Evolutionary conservation across 257 asterid species (phyloP), one percentile per base, ranked within the genome.

Genomic region (Coffea eugenioides): DNA sequence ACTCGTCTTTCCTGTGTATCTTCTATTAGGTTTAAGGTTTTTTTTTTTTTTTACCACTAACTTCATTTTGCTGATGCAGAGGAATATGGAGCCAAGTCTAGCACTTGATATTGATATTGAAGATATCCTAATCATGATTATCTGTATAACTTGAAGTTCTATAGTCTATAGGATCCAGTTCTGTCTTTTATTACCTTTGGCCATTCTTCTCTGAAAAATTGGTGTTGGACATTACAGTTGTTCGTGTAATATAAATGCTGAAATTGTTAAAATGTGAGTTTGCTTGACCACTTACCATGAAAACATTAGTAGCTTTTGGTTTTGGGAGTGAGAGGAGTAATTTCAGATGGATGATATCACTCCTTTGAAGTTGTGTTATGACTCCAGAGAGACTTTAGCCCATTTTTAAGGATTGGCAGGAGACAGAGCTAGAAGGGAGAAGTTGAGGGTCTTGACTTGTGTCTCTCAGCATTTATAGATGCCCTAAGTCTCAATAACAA

Each of bases 41-140:
- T 43, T 6, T 46, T 39, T 46, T 39, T 21, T 43, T 46, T 9
- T 73, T 66, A 18, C 14, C 71, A 41, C 74, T 81, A 76, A 74
- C 75, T 84, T 87, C 45, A 34, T 41, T 76, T 80, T 74, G 31
- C 73, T 86, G 81, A 78, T 87, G 96, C 93, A 94, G 99, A 86
- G 88, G 92, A 93, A 90, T 84, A 89, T 95, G 70, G 98, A 95
- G 79, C 91, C 83, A 74, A 87, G 98, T 82, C 96, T 93, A 84
- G 96, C 92, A 80, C 91, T 95, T 92, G 99, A 95, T 81, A 88
- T 95, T 86, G 80, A 84, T 82, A 90, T 91, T 84, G 90, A 91
- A 89, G 92, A 95, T 94, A 93, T 94, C 98, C 97, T 89, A 4
- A 16, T 69, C 39, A 52, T 57, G 56, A 2, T 34, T 49, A 6